phyloP scores from a whole-genome alignment of 352 stramenopile genomes.

The Phytophthora pluvialis region DNA sequence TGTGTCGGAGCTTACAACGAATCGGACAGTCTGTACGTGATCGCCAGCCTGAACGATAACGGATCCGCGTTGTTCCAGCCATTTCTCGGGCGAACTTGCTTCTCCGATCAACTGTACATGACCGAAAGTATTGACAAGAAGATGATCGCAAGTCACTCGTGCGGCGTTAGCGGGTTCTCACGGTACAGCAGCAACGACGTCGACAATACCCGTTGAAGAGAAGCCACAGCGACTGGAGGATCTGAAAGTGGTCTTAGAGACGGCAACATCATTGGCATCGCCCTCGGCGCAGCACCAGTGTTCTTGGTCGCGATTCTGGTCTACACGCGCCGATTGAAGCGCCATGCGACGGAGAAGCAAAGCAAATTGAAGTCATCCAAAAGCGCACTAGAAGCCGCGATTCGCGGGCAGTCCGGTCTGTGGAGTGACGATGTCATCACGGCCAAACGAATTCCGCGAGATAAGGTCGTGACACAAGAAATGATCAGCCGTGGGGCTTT shows the following conservation, averaged over 20 bases:
- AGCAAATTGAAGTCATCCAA: conserved; percentile 8
- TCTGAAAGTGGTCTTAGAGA: neutral
- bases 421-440: conserved; percentile 46
- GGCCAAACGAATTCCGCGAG: conserved; percentile 36
- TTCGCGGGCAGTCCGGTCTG: conserved; percentile 1
- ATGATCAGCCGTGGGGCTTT: conserved; percentile 34
- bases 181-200: conserved; percentile 26
- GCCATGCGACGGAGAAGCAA: conserved; percentile 1
- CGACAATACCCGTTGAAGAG: neutral
- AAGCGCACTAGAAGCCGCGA: neutral
- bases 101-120: neutral
- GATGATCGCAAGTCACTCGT: conserved; percentile 5
- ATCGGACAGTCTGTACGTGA: conserved; percentile 10
- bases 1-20: conserved; percentile 28
- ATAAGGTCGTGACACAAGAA: conserved; percentile 25
- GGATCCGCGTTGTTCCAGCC: conserved; percentile 17
- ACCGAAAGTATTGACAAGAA: conserved; percentile 1
- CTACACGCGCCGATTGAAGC: neutral
- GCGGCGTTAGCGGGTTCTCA: neutral
- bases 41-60: conserved; percentile 12
- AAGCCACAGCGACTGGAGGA: too few relatives aligned
- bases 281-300: neutral
- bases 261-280: conserved; percentile 5
- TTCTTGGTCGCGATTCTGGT: conserved; percentile 1
- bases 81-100: conserved; percentile 6